Base-by-base conservation (phyloP, 169 alveolate species). In the Plasmodium berghei region DNA sequence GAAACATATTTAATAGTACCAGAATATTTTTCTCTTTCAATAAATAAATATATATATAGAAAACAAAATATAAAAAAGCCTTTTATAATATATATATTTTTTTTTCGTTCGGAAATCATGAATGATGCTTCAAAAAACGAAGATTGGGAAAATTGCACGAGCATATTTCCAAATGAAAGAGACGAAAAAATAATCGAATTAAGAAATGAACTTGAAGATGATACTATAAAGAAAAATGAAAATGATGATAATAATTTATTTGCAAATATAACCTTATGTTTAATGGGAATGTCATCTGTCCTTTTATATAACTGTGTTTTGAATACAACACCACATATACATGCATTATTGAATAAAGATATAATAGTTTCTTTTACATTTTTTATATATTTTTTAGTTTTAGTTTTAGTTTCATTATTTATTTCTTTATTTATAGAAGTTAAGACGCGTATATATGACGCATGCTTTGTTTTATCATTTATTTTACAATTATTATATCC, bases 291-390 rank as follows among this genome's bases (percentile, higher is more conserved):
- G 72, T 80, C 90, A 5, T 80, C 90, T 16, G 90, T 80, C 5
- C 58, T 80, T 20, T 8, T 80, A 16, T 80, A 80, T 46, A 66
- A 80, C 49, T 80, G 72, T 72, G 90, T 80, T 9, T 56, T 80
- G 46, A 80, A 80, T 58, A 80, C 90, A 28, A 80, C 90, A 12
- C 90, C 90, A 6, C 90, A 80, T 48, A 80, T 80, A 22, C 90
- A 80, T 72, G 90, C 16, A 67, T 28, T 80, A 34, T 48, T 80
- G 22, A 80, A 80, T 61, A 80, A 49, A 58, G 40, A 80, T 56
- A 80, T 80, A 42, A 34, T 55, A 16, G 83, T 80, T 14, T 80
- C 90, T 10, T 80, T 20, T 9, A 80, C 90, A 5, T 80, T 80
- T 71, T 80, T 80, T 24, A n/a, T 80, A 66, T 80, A 80, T 48